phyloP scores from a whole-genome alignment of 192 early-diverging fungal species.

The Rhizoclosmatium globosum region DNA sequence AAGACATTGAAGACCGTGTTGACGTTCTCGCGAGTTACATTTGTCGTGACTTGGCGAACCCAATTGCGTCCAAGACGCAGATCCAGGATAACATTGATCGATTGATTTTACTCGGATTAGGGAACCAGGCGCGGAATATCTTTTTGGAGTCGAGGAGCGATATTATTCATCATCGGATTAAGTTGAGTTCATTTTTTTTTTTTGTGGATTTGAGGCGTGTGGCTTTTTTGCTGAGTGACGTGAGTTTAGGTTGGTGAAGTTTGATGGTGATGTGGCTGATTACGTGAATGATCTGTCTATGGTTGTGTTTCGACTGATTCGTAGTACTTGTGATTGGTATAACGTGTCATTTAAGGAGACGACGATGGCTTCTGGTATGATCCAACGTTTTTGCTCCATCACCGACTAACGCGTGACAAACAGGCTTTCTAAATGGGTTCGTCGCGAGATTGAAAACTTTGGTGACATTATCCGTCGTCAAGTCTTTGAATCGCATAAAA shows the following conservation, averaged over 20 bases:
- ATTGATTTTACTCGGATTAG: constrained; percentile 78
- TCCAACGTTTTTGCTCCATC: not conserved
- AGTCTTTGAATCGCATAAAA: constrained; percentile 82
- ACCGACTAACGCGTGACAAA: not conserved
- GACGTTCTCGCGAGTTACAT: constrained; percentile 61
- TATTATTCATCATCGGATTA: constrained; percentile 79
- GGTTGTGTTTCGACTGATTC: constrained; percentile 87
- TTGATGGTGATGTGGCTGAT: constrained; percentile 86
- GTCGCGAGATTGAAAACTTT: constrained; percentile 84
- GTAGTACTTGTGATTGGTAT: constrained; percentile 98
- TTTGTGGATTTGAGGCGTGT: not conserved
- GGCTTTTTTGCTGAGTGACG: not conserved
- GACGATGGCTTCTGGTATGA: constrained; percentile 83
- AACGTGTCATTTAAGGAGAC: constrained; percentile 86
- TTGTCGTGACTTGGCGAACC: constrained; percentile 78
- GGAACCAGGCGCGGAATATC: constrained; percentile 84
- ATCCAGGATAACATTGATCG: constrained; percentile 82
- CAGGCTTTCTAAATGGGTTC: constrained; percentile 94
- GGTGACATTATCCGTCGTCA: constrained; percentile 87
- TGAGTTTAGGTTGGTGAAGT: constrained; percentile 75
- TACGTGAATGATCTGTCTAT: constrained; percentile 74
- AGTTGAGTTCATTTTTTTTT: constrained; percentile 44
- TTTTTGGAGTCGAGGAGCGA: constrained; percentile 81
- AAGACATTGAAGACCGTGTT: constrained; percentile 50
- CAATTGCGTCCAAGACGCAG: constrained; percentile 81